Base-by-base conservation (phyloP, 768 basidiomycete genomes). In the Mycena alexandri region DNA sequence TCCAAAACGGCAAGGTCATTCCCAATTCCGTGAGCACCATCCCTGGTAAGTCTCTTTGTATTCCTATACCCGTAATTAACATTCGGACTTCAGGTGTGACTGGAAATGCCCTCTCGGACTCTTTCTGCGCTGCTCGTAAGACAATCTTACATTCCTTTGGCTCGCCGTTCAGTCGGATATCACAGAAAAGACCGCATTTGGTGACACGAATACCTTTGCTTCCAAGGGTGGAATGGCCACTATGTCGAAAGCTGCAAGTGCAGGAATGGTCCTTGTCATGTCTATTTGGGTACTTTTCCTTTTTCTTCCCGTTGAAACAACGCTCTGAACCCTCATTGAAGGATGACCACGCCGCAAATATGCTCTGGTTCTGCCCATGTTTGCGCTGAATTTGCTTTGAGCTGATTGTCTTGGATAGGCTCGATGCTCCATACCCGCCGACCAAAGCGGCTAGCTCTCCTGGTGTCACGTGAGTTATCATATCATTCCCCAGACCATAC, bases 81-180 rank as follows among this genome's bases (percentile, higher is more conserved):
- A 7, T 19, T 33, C 19, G 44, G 19, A 34, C 19, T 58, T 47
- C 29, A 58, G 48, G 48, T 24, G 68, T 81, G 10, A 62, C 29
- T 60, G 44, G 70, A 68, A 75, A 81, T 77, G 79, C 80, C 42
- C 78, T 84, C 79, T 81, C 79, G 67, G 76, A 79, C 63, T 75
- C 70, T 58, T 82, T 80, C 78, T 83, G 82, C 75, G 73, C 73
- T 42, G 75, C 70, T 22, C 77, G 79, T 50, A 50, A 50, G 48
- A 50, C 11, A 19, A 17, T n/a, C 48, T 50, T 21, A 21, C 48
- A 24, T 50, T 24, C 48, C 48, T 50, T 50, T 50, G n/a, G 22
- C 16, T 50, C 17, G n/a, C 4, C 17, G 48, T 24, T 50, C 19
- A 50, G 3, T 48, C 46, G 11, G 10, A 38, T 46, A 25, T 67